Percentiles rank a stretch among this genome's conserved stretches.
Evolutionary conservation across 2,329 filamentous ascomycete species (phyloP).

Genomic region (Aspergillus hiratsukae): DNA sequence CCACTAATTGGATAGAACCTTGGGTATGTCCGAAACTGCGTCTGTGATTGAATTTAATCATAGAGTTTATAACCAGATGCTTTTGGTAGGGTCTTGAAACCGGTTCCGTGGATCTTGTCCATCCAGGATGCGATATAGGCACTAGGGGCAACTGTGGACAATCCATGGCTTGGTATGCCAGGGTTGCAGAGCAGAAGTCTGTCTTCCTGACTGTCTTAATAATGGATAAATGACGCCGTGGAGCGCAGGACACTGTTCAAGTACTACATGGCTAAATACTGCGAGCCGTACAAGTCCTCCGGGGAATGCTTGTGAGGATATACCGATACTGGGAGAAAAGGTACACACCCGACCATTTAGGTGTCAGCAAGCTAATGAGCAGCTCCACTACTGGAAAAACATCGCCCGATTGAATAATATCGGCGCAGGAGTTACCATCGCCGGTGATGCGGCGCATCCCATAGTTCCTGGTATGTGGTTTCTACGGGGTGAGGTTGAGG

Average conservation of each 20-base stretch:
- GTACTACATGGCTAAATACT: not conserved
- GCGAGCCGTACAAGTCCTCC: not conserved
- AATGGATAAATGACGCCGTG: too few relatives aligned
- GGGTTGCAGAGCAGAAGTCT: too few relatives aligned
- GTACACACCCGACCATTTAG: not conserved
- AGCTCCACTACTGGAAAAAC: not conserved
- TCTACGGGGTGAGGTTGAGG: not conserved
- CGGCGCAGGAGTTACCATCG: not conserved
- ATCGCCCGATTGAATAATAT: not conserved
- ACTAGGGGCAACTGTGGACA: too few relatives aligned
- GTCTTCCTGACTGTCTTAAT: too few relatives aligned
- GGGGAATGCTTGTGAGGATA: not conserved
- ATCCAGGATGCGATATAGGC: too few relatives aligned
- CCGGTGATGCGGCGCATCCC: not conserved
- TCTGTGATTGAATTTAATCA: too few relatives aligned
- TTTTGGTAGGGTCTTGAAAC: too few relatives aligned
- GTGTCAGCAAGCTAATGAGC: not conserved
- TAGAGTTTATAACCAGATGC: too few relatives aligned
- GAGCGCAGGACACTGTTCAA: not conserved
- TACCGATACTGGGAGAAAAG: not conserved
- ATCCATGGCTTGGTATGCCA: too few relatives aligned
- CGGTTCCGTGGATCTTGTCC: too few relatives aligned
- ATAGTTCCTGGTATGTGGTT: not conserved
- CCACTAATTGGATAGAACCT: not conserved
- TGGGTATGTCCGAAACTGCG: too few relatives aligned